A percentile compares a stretch with the other conserved stretches of the same genome.
Conservation (phyloP, 208 protist genomes). For the Acanthamoeba healyi region DNA sequence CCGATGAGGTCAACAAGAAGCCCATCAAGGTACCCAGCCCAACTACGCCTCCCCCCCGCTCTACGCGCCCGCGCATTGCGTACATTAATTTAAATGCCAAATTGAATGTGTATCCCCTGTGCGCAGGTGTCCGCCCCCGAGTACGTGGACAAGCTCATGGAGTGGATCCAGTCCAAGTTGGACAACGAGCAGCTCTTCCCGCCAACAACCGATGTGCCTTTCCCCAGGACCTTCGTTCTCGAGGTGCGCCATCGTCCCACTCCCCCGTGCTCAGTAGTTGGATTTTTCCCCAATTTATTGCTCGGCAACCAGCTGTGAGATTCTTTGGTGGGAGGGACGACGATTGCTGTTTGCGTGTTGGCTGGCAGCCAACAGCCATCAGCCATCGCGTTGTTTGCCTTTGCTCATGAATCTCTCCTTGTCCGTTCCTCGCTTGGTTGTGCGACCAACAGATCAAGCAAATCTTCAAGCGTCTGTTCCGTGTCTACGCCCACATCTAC, state of each 20-base stretch:
- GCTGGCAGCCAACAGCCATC: no score
- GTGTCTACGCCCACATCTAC: conserved; percentile 99
- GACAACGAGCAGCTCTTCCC: conserved; percentile 98
- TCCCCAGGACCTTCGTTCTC: conserved; percentile 94
- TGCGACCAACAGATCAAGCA: not conserved
- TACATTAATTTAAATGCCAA: not conserved
- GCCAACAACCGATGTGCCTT: conserved; percentile 86
- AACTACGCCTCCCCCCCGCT: not conserved
- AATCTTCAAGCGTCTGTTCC: conserved; percentile 98
- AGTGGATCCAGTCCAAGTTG: conserved; percentile 97
- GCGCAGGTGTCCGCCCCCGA: conserved; percentile 96
- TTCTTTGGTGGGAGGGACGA: no score
- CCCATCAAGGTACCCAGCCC: conserved; percentile 82
- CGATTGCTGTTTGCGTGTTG: no score
- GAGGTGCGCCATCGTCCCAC: conserved; percentile 96
- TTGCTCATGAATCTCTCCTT: not conserved
- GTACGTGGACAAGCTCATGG: conserved; percentile 98
- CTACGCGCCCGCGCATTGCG: not conserved
- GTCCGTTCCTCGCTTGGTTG: not conserved
- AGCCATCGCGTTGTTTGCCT: not conserved
- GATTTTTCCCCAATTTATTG: conserved; percentile 94
- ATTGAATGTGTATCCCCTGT: conserved; percentile 85
- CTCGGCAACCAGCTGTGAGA: not conserved
- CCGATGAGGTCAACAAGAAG: conserved; percentile 91
- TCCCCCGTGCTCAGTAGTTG: no score